Evolutionary conservation across 176 grass and related monocot species (phyloP).

Genomic region (Paspalum vaginatum): DNA sequence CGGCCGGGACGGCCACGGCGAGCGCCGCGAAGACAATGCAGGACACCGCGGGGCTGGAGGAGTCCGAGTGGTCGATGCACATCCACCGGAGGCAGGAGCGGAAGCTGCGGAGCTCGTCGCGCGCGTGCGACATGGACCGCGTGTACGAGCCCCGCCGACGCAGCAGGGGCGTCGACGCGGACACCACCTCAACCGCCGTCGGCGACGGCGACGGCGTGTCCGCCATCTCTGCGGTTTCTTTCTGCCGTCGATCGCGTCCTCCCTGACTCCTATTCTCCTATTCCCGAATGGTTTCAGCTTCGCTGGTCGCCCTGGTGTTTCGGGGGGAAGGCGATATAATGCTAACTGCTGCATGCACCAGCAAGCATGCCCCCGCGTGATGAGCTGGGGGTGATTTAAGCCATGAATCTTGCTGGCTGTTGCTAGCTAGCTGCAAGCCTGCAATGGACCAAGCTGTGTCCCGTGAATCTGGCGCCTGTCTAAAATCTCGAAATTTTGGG

Average conservation of each 20-base stretch:
- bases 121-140: slow-evolving; percentile 55
- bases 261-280: neutral
- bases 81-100: slow-evolving; percentile 68
- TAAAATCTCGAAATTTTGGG: neutral
- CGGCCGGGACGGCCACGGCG: slow-evolving; percentile 32
- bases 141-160: slow-evolving; percentile 43
- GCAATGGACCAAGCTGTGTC: neutral
- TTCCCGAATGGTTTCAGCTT: slow-evolving; percentile 6
- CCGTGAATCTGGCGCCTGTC: neutral
- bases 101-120: slow-evolving; percentile 78
- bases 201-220: slow-evolving; percentile 17
- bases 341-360: too few species aligned
- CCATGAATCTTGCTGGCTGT: slow-evolving; percentile 11
- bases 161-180: slow-evolving; percentile 43
- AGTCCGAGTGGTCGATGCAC: slow-evolving; percentile 63
- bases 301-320: slow-evolving; percentile 38
- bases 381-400: slow-evolving; percentile 1
- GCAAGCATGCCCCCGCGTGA: neutral
- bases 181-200: neutral
- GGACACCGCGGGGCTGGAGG: slow-evolving; percentile 25
- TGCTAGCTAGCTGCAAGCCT: neutral
- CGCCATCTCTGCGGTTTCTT: slow-evolving; percentile 10
- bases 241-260: neutral
- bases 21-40: slow-evolving; percentile 53
- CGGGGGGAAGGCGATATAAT: slow-evolving; percentile 7